phyloP scores from a whole-genome alignment of 1,139 yeast genomes.

The Geotrichum fermentans region DNA sequence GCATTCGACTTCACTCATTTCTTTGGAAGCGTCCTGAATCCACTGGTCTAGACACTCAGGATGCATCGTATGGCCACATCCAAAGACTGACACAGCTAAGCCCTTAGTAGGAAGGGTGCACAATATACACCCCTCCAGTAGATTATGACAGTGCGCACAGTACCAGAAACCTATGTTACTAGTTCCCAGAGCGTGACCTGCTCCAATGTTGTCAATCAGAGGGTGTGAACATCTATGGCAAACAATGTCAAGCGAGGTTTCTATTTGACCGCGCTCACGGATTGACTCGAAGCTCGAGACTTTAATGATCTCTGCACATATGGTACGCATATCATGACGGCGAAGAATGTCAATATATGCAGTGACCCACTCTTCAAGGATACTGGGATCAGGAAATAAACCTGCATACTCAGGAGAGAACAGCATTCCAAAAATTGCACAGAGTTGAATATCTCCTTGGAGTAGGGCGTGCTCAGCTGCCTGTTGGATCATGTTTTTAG shows the following conservation, averaged over 20 bases:
- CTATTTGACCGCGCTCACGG: conserved; percentile 46
- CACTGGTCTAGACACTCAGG: conserved; percentile 72
- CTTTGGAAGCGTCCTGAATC: conserved; percentile 37
- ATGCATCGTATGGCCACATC: conserved; percentile 89
- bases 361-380: conserved; percentile 52
- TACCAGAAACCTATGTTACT: conserved; percentile 68
- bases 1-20: conserved; percentile 52
- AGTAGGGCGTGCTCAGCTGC: conserved; percentile 51
- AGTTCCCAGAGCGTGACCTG: conserved; percentile 8
- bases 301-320: conserved; percentile 56
- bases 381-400: conserved; percentile 28
- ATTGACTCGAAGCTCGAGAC: conserved; percentile 43
- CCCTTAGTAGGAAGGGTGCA: conserved; percentile 80
- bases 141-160: conserved; percentile 63
- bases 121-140: conserved; percentile 66
- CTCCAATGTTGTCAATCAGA: conserved; percentile 56
- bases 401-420: conserved; percentile 46
- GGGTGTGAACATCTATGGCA: conserved; percentile 67
- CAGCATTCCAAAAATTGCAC: conserved; percentile 55
- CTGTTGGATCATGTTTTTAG: conserved; percentile 42
- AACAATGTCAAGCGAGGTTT: conserved; percentile 56
- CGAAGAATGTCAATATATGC: conserved; percentile 56
- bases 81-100: conserved; percentile 57
- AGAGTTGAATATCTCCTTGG: conserved; percentile 64
- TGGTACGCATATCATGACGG: conserved; percentile 49